These are phyloP conservation scores for Neospora caninum DNA, from an alignment of 169 alveolate genomes.

Conservation along the genomic window DNA sequence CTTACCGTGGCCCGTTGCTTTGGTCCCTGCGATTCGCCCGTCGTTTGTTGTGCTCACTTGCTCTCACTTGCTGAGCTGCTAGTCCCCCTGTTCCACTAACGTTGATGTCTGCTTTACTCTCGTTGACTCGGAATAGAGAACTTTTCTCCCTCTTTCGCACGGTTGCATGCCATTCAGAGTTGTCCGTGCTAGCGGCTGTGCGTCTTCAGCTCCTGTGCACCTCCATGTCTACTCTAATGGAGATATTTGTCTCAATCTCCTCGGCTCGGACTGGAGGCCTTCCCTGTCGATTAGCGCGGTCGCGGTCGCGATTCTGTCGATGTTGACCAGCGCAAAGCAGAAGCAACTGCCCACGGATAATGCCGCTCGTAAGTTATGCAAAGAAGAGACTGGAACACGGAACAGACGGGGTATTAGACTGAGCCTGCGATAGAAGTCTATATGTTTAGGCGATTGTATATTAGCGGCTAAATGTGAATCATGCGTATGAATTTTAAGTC, in stretches of 20 bases:
- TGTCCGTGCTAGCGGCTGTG: background rate
- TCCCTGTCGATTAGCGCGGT: slow-evolving; percentile 81
- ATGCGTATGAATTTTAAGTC: too few species aligned
- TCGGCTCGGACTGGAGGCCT: slow-evolving; percentile 86
- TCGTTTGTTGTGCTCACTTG: too few species aligned
- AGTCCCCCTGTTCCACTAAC: too few species aligned
- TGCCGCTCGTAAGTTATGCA: background rate
- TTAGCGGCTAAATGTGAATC: too few species aligned
- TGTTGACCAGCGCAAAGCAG: slow-evolving; percentile 69
- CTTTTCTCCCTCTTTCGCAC: background rate
- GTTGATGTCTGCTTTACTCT: too few species aligned
- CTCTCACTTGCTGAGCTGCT: too few species aligned
- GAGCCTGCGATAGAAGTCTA: too few species aligned
- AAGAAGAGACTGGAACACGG: background rate
- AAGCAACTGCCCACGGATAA: slow-evolving; percentile 33
- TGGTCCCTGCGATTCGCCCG: too few species aligned
- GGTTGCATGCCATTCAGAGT: background rate
- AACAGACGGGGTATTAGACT: too few species aligned
- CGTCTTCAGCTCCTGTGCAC: slow-evolving; percentile 81
- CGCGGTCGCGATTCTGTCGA: slow-evolving; percentile 81
- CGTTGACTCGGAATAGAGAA: too few species aligned
- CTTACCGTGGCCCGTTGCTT: too few species aligned
- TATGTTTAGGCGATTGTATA: too few species aligned
- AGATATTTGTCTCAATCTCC: slow-evolving; percentile 82
- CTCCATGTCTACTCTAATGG: slow-evolving; percentile 88